A percentile compares a stretch with the other conserved stretches of the same genome.
Conservation (phyloP, 129 eudicot species). For the Escallonia rubra region DNA sequence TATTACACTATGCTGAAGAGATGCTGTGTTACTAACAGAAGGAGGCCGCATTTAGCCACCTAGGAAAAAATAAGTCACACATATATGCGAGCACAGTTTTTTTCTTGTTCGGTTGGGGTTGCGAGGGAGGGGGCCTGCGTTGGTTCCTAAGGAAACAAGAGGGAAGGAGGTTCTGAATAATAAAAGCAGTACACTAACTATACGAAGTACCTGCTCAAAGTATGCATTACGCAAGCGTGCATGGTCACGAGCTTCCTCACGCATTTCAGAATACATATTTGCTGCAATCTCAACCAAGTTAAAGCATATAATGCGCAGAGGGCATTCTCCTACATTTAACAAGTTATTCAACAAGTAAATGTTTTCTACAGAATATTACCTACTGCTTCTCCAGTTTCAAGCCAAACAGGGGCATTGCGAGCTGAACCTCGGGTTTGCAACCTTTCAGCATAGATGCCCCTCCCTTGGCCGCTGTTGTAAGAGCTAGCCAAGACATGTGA, state of each 20-base stretch:
- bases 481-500: constrained; percentile 64
- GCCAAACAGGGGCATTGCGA: constrained; percentile 75
- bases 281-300: constrained; percentile 60
- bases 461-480: constrained; percentile 53
- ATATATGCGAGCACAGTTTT: not conserved
- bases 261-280: constrained; percentile 80
- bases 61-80: constrained; percentile 1
- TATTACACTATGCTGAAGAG: too few relatives aligned
- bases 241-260: constrained; percentile 91
- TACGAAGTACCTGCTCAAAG: constrained; percentile 74
- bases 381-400: constrained; percentile 87
- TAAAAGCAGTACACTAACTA: not conserved
- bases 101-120: too few relatives aligned
- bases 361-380: constrained; percentile 50
- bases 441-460: constrained; percentile 49
- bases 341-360: not conserved
- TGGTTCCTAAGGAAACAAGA: not conserved
- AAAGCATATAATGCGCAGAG: constrained; percentile 10
- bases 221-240: constrained; percentile 76
- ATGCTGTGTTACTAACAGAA: too few relatives aligned
- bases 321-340: constrained; percentile 10
- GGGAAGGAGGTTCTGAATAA: not conserved
- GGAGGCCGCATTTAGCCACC: too few relatives aligned
- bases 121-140: too few relatives aligned
- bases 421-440: constrained; percentile 46